Evolutionary conservation across 257 asterid genomes (phyloP).

Genomic region (Solanum lignicaule): DNA sequence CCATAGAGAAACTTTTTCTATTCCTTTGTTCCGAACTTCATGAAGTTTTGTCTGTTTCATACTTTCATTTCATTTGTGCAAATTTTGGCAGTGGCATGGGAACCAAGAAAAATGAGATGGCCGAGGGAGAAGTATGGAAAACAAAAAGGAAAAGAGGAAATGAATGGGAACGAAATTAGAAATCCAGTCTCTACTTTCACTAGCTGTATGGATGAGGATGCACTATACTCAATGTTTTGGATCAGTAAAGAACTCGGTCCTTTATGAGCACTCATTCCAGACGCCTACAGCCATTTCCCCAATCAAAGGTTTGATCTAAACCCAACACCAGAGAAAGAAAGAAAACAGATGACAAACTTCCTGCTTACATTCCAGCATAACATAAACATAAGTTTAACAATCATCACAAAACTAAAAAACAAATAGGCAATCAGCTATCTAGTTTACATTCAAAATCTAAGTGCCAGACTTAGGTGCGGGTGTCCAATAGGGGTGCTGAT

Average conservation of each 20-base stretch:
- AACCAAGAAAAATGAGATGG: not conserved
- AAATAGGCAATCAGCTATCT: not conserved
- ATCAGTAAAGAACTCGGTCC: not conserved
- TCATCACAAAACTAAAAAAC: not conserved
- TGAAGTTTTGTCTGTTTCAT: not conserved
- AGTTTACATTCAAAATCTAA: not conserved
- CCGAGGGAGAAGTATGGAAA: not conserved
- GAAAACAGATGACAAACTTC: not conserved
- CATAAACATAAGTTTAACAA: not conserved
- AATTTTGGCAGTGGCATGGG: not conserved
- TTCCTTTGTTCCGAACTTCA: not conserved
- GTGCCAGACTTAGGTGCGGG: not conserved
- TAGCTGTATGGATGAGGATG: not conserved
- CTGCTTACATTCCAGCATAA: not conserved
- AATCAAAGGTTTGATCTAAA: not conserved
- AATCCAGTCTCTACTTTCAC: not conserved
- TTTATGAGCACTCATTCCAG: not conserved
- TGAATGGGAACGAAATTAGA: not conserved
- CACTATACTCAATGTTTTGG: not conserved
- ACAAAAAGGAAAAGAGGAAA: constrained; percentile 3
- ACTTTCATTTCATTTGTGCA: not conserved
- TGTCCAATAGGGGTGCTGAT: not conserved
- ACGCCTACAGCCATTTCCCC: not conserved
- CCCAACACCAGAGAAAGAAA: not conserved
- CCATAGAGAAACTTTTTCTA: not conserved